These are phyloP conservation scores for Sisymbrium altissimum DNA, from an alignment of 345 rosid species.

Conservation along the genomic window DNA sequence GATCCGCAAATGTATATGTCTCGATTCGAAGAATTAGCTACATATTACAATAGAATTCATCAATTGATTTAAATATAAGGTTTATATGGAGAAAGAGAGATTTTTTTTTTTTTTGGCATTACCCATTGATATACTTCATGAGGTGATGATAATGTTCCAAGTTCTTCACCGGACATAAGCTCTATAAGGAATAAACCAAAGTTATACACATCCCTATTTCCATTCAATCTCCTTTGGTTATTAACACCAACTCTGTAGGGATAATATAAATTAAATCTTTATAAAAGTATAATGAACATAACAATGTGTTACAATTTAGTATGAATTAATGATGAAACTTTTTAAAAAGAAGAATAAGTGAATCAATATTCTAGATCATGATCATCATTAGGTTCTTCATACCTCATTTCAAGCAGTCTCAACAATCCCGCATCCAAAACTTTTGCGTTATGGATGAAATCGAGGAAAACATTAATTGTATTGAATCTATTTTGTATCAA, in stretches of 20 bases:
- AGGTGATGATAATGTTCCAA: constrained; percentile 11
- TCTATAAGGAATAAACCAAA: constrained; percentile 62
- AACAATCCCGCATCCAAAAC: constrained; percentile 56
- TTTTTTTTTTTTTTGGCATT: not conserved
- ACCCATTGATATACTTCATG: constrained; percentile 51
- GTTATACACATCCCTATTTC: constrained; percentile 48
- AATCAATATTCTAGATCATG: no score
- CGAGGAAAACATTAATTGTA: constrained; percentile 65
- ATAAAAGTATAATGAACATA: not conserved
- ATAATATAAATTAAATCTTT: not conserved
- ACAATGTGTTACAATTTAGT: not conserved
- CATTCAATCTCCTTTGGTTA: not conserved
- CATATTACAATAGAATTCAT: not conserved
- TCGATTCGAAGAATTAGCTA: constrained; percentile 43
- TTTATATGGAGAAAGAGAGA: not conserved
- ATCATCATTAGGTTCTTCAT: no score
- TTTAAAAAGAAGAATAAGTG: not conserved
- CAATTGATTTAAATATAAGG: not conserved
- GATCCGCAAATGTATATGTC: constrained; percentile 50
- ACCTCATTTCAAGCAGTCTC: constrained; percentile 39
- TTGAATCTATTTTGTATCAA: constrained; percentile 66
- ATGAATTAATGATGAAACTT: not conserved
- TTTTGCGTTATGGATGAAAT: constrained; percentile 57
- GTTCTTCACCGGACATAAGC: constrained; percentile 54
- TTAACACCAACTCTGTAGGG: not conserved